phyloP scores from a whole-genome alignment of 139 green algal species.

The Spirogloea muscicola region DNA sequence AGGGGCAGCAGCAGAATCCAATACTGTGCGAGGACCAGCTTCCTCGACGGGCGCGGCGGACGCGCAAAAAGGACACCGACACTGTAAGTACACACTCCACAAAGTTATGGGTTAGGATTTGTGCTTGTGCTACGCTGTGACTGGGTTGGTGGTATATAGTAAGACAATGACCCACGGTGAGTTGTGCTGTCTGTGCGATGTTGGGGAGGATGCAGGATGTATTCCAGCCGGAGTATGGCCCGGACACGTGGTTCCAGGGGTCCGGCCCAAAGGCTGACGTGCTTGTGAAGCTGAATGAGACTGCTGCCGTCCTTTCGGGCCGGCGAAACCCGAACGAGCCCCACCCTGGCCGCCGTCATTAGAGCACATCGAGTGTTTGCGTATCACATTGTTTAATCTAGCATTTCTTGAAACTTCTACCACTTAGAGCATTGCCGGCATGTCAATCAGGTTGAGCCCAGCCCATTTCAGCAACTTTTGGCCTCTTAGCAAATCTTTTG shows the following conservation, averaged over 20 bases:
- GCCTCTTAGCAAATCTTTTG: not conserved
- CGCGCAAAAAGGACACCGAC: not conserved
- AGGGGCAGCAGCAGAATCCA: constrained; percentile 60
- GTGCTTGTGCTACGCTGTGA: no score
- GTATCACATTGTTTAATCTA: not conserved
- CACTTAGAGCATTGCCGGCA: not conserved
- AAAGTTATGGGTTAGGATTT: not conserved
- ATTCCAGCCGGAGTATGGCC: no score
- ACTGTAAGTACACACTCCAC: not conserved
- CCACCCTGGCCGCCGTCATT: not conserved
- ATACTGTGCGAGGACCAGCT: constrained; percentile 88
- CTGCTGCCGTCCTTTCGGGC: not conserved
- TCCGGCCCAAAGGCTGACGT: no score
- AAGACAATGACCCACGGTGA: no score
- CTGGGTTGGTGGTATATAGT: no score
- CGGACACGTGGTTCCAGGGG: no score
- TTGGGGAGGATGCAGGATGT: no score
- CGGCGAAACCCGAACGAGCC: constrained; percentile 16
- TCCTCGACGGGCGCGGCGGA: not conserved
- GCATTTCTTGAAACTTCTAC: no score
- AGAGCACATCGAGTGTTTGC: not conserved
- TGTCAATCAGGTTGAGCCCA: not conserved
- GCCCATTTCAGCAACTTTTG: not conserved
- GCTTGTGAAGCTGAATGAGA: no score
- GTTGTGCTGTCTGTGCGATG: no score